Base-by-base conservation (phyloP, 73 alveolate genomes). In the Diophrys appendiculata region DNA sequence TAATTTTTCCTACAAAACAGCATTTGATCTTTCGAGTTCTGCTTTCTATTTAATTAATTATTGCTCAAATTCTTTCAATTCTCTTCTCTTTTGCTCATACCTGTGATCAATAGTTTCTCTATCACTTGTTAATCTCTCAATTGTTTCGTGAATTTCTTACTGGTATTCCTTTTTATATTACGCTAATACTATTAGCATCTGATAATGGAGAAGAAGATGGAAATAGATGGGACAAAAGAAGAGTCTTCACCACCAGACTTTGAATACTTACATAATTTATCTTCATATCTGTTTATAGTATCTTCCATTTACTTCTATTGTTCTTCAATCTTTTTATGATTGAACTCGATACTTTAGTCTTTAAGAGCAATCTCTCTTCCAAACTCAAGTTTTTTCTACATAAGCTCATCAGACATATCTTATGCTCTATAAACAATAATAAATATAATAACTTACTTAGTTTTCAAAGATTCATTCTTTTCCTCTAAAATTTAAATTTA, bases 51-150 rank as follows among this genome's bases (percentile, higher is more conserved):
- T 83, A 3, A 55, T 60, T n/a, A 33, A 28, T 25, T 0, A n/a
- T 23, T 33, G 33, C 52, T 83, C 85, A 29, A 55, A 55, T 5
- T 83, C 91, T 54, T 83, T 76, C 28, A 83, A 31, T 2, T 69
- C 77, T 30, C 35, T 56, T 65, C 85, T 74, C 77, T 83, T 77
- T 67, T 76, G 78, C 25, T 83, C 85, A 28, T 75, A 67, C 64
- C 76, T 77, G 33, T 65, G 60, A 29, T 83, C 85, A 18, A 54
- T 28, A 29, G 81, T 23, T 29, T 83, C 82, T 35, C 52, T 74
- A 23, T 75, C 52, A 22, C 22, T 27, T 24, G 54, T 76, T 29
- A 76, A 23, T 65, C 85, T 68, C 33, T 74, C 67, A 33, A 43
- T 75, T 2, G 81, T 68, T 14, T 52, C 76, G 29, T 32, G 32